Conservation (phyloP, 305 asterid species). For the Monarda citriodora region DNA sequence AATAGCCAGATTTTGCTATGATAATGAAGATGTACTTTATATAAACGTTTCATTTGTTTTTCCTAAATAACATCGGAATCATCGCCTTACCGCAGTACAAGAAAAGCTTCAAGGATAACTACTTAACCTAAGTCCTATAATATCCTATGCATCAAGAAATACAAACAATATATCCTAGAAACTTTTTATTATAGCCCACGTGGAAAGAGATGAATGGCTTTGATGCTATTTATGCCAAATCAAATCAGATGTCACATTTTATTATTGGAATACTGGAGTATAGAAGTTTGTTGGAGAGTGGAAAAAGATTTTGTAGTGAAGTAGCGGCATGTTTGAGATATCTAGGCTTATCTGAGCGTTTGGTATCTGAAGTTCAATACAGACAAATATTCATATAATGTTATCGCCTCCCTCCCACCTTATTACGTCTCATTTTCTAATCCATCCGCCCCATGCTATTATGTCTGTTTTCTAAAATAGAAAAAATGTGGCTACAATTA, state of each 20-base stretch:
- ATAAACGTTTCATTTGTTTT: too few relatives aligned
- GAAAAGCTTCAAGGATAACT: not conserved
- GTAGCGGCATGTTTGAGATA: too few relatives aligned
- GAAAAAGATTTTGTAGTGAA: constrained; percentile 2
- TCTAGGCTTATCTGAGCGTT: too few relatives aligned
- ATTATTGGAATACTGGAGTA: not conserved
- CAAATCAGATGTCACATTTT: not conserved
- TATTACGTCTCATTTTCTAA: too few relatives aligned
- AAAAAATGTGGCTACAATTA: too few relatives aligned
- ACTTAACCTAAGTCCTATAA: not conserved
- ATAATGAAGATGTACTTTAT: too few relatives aligned
- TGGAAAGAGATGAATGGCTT: not conserved
- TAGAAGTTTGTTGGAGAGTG: not conserved
- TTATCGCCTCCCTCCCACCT: too few relatives aligned
- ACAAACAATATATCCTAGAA: not conserved
- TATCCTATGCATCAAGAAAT: not conserved
- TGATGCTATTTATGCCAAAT: not conserved
- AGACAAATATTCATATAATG: too few relatives aligned
- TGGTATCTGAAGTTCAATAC: too few relatives aligned
- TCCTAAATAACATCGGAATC: constrained; percentile 12
- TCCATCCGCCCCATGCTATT: too few relatives aligned
- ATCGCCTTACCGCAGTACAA: constrained; percentile 5
- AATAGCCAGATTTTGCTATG: too few relatives aligned
- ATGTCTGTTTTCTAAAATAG: too few relatives aligned
- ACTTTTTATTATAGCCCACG: not conserved